phyloP scores from a whole-genome alignment of 345 rosid species.

The Eucalyptus curtisii region DNA sequence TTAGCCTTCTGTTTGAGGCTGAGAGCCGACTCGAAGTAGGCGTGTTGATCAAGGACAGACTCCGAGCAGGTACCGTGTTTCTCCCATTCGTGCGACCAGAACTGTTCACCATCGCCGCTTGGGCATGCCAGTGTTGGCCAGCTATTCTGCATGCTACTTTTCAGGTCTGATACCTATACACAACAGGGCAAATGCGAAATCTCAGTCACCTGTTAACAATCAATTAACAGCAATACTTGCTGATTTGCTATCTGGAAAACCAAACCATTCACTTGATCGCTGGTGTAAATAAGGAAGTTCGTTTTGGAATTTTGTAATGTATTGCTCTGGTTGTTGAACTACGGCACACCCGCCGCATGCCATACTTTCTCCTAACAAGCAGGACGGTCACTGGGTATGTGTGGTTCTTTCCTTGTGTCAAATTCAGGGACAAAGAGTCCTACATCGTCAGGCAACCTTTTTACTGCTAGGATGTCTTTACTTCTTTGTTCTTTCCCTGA shows the following conservation, averaged over 20 bases:
- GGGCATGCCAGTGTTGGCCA: conserved; percentile 95
- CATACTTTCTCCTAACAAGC: background rate
- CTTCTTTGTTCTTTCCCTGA: background rate
- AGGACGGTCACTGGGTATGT: background rate
- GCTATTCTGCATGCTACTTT: conserved; percentile 34
- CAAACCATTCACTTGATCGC: background rate
- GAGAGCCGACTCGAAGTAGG: conserved; percentile 57
- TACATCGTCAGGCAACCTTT: background rate
- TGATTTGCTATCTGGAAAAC: background rate
- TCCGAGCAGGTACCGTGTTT: conserved; percentile 95
- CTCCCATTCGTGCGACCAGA: conserved; percentile 95
- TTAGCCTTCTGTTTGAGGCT: conserved; percentile 24
- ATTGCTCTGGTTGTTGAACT: background rate
- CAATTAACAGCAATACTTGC: background rate
- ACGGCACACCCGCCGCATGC: background rate
- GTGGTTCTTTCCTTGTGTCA: background rate
- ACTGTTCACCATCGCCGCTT: conserved; percentile 33
- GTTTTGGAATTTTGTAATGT: background rate
- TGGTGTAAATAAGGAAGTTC: background rate
- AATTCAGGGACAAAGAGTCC: background rate
- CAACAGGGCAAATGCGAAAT: background rate
- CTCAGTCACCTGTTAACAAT: background rate
- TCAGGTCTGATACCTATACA: conserved; percentile 29
- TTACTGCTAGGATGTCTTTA: background rate
- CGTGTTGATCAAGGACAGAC: conserved; percentile 57